These are phyloP conservation scores for Metarhizium rileyi DNA, from an alignment of 2,329 filamentous ascomycete genomes.

Conservation along the genomic window DNA sequence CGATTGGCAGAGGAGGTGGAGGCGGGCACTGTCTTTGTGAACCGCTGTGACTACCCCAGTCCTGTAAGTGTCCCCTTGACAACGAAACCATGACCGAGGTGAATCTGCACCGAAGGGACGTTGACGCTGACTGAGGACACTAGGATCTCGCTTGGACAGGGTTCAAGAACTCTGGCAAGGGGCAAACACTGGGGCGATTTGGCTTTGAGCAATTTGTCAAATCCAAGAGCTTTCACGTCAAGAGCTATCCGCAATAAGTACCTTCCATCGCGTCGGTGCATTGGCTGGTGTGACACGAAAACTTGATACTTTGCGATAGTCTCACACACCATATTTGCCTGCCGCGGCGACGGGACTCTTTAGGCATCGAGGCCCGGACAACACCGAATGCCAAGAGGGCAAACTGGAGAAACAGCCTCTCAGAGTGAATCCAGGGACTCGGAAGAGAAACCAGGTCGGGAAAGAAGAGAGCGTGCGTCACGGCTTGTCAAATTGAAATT, in stretches of 20 bases:
- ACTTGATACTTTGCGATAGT: too few relatives aligned
- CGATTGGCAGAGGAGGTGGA: constrained; percentile 73
- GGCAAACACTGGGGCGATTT: constrained; percentile 78
- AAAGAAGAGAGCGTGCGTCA: neutral
- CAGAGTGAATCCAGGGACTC: neutral
- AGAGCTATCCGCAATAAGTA: constrained; percentile 58
- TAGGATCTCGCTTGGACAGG: constrained; percentile 93
- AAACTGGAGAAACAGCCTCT: neutral
- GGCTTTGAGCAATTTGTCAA: constrained; percentile 95
- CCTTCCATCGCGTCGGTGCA: neutral
- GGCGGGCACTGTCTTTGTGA: constrained; percentile 92
- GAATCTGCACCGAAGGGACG: neutral
- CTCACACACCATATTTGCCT: neutral
- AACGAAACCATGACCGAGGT: neutral
- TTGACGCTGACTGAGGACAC: constrained; percentile 5
- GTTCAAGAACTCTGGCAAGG: constrained; percentile 94
- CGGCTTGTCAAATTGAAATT: constrained; percentile 2
- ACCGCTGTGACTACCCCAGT: constrained; percentile 84
- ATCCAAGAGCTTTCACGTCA: constrained; percentile 91
- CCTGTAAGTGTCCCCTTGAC: constrained; percentile 52
- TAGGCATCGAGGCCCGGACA: neutral
- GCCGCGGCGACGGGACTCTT: neutral
- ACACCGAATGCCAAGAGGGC: neutral
- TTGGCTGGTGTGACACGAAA: neutral
- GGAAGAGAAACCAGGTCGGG: neutral